Evolutionary conservation across 371 early-diverging fungal genomes (phyloP), one percentile per base, ranked within the genome.

Genomic region (Capillidium heterosporum): DNA sequence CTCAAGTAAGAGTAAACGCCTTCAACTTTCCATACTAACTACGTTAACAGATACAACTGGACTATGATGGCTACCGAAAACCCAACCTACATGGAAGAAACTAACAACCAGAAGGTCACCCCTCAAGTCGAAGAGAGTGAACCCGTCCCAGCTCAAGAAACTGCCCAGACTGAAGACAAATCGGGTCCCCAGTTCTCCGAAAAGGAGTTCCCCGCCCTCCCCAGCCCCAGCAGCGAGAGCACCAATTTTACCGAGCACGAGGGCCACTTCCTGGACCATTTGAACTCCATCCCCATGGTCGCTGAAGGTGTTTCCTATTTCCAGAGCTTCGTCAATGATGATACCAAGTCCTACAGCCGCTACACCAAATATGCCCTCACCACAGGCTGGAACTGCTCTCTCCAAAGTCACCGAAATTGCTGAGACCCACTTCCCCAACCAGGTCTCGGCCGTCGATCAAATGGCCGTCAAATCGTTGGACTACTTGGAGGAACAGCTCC

Each of bases 391-490:
- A 19, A 23, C 23, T 29, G 35, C 35, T 19, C 23, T 53, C 13
- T 15, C 4, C 7, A 35, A 13, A 23, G 41, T 39, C 23, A 53
- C 29, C 19, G 35, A 72, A 43, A 67, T 72, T 40, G 75, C 73
- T 60, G 63, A 68, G 31, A 64, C 65, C 26, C 63, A 66, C 17
- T 71, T 76, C 53, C 74, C 78, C 60, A 70, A 71, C 46, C 63
- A 61, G 40, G 56, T 68, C 44, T 58, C 66, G 43, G 70, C 65
- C 27, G 75, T 70, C 13, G 82, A 82, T 59, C 64, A 74, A 24
- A 53, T 80, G 29, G 84, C 78, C 35, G 69, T 71, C 35, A 66
- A 72, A 53, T 80, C 84, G 8, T 69, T 85, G 26, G 81, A 82
- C 56, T 41, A 72, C 19, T 56, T 85, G 24, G 81, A 82, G 56